These are phyloP conservation scores for Torulaspora pretoriensis DNA, from an alignment of 1,139 yeast genomes.

Conservation along the genomic window DNA sequence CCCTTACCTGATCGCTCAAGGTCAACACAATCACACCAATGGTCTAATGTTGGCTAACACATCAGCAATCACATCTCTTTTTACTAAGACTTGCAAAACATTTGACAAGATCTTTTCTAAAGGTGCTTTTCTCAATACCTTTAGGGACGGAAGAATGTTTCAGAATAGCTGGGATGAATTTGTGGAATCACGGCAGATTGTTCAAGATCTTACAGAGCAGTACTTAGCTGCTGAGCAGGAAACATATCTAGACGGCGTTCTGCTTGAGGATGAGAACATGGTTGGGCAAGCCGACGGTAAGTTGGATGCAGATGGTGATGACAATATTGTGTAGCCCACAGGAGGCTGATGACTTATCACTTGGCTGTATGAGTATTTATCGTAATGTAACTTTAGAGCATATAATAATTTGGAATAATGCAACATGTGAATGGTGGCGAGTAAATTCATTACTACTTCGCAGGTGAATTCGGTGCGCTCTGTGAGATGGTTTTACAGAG, in stretches of 20 bases:
- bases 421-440: neutral
- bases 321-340: conserved; percentile 16
- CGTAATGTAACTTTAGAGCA: neutral
- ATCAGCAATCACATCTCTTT: conserved; percentile 62
- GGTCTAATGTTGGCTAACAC: conserved; percentile 81
- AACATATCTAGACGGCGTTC: conserved; percentile 44
- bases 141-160: conserved; percentile 52
- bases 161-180: conserved; percentile 72
- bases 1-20: conserved; percentile 44
- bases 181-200: conserved; percentile 71
- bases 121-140: conserved; percentile 81
- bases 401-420: neutral
- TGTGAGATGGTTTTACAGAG: conserved; percentile 2
- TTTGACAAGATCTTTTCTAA: conserved; percentile 76
- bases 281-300: conserved; percentile 25
- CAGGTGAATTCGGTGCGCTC: conserved; percentile 4
- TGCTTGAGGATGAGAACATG: conserved; percentile 36
- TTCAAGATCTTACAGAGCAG: conserved; percentile 65
- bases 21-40: conserved; percentile 41
- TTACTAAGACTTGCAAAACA: conserved; percentile 65
- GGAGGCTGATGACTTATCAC: neutral
- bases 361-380: conserved; percentile 1
- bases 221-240: conserved; percentile 58
- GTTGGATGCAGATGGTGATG: conserved; percentile 36
- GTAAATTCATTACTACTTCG: neutral